Conservation (phyloP, 1,284 basidiomycete species). For the Sanguinoderma infundibulare region DNA sequence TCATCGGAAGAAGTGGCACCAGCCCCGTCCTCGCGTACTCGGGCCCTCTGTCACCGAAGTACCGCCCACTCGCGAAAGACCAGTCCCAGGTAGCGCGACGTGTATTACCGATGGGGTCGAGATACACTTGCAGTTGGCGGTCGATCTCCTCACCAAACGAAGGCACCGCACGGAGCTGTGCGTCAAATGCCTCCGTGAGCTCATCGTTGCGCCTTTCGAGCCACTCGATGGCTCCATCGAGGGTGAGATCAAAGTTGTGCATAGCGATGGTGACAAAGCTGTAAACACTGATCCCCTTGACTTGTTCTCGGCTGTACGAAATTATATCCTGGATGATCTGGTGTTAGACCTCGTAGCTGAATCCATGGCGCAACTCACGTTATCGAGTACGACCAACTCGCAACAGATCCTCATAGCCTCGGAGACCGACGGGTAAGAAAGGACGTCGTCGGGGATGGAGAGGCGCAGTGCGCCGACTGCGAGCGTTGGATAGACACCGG, state of each 20-base stretch:
- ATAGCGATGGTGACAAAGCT: conserved; percentile 41
- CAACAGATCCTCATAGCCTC: conserved; percentile 27
- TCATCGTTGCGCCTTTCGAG: conserved; percentile 32
- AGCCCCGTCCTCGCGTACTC: conserved; percentile 20
- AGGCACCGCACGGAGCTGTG: conserved; percentile 24
- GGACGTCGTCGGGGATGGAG: conserved; percentile 39
- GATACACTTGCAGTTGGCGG: conserved; percentile 30
- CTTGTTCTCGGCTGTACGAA: conserved; percentile 44
- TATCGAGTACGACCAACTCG: conserved; percentile 25
- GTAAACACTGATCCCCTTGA: conserved; percentile 39
- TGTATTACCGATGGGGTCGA: conserved; percentile 33
- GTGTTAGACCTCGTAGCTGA: neutral
- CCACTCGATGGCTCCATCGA: conserved; percentile 41
- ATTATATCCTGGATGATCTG: conserved; percentile 27
- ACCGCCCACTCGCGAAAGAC: conserved; percentile 39
- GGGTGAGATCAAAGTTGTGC: conserved; percentile 28
- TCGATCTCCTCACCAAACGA: conserved; percentile 14
- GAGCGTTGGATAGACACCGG: conserved; percentile 38
- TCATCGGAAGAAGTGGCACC: conserved; percentile 12
- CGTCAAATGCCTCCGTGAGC: conserved; percentile 32
- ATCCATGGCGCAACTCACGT: conserved; percentile 31
- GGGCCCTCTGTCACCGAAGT: conserved; percentile 37
- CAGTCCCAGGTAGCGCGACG: conserved; percentile 37
- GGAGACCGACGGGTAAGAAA: conserved; percentile 38
- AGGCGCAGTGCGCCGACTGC: conserved; percentile 39